phyloP scores from a whole-genome alignment of 2,329 filamentous ascomycete genomes.

The Xylariaceae sp. region DNA sequence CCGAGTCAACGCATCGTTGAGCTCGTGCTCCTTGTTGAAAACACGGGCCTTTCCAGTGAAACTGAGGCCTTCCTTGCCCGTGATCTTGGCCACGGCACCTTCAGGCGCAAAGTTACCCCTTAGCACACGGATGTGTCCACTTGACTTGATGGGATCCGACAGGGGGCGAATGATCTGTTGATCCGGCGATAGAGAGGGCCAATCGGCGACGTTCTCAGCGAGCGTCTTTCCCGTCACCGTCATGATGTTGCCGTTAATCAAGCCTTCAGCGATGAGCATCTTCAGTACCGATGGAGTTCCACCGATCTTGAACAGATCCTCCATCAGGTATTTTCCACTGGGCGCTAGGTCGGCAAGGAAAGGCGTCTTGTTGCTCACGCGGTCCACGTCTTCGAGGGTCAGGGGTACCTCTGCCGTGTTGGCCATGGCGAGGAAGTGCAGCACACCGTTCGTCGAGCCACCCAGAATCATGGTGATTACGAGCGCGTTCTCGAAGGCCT shows the following conservation, averaged over 20 bases:
- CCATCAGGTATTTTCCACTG: constrained; percentile 76
- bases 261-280: constrained; percentile 62
- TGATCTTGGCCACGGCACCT: constrained; percentile 92
- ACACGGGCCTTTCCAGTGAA: constrained; percentile 79
- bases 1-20: constrained; percentile 66
- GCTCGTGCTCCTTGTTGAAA: constrained; percentile 78
- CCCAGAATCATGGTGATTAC: constrained; percentile 90
- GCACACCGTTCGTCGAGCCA: constrained; percentile 80
- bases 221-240: constrained; percentile 73
- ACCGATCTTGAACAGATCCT: constrained; percentile 70
- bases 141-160: constrained; percentile 66
- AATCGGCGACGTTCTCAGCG: constrained; percentile 64
- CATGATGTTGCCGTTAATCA: constrained; percentile 64
- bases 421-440: constrained; percentile 88
- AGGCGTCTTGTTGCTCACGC: constrained; percentile 75
- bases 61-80: constrained; percentile 80
- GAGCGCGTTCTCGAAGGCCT: constrained; percentile 80
- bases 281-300: constrained; percentile 72
- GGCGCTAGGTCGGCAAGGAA: constrained; percentile 84
- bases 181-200: constrained; percentile 53
- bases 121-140: constrained; percentile 84
- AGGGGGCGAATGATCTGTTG: constrained; percentile 81
- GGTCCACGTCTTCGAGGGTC: constrained; percentile 75
- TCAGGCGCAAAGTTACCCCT: constrained; percentile 82
- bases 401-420: constrained; percentile 73